phyloP scores from a whole-genome alignment of 2,329 filamentous ascomycete genomes.

The Periconia digitata region DNA sequence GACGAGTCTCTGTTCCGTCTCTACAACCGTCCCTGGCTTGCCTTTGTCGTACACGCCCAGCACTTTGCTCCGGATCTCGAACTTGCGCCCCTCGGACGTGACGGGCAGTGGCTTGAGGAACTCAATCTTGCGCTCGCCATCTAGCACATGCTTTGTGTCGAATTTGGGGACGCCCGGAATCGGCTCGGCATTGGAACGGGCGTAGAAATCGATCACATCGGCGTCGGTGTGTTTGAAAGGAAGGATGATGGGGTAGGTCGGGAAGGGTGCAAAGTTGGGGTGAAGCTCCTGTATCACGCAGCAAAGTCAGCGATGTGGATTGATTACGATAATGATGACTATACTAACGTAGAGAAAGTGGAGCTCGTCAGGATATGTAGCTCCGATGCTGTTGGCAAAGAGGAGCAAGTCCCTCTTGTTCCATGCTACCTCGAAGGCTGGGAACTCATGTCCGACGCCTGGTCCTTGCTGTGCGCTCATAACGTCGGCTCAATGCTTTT shows the following conservation, averaged over 20 bases:
- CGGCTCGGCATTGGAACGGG: slow-evolving; percentile 62
- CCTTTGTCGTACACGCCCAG: slow-evolving; percentile 90
- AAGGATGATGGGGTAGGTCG: slow-evolving; percentile 82
- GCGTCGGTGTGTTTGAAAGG: slow-evolving; percentile 76
- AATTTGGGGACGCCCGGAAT: slow-evolving; percentile 79
- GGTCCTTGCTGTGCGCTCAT: slow-evolving; percentile 45
- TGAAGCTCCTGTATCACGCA: slow-evolving; percentile 70
- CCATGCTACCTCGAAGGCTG: slow-evolving; percentile 76
- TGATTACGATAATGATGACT: background rate
- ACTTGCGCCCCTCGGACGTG: slow-evolving; percentile 69
- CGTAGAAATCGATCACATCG: slow-evolving; percentile 85
- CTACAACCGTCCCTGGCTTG: slow-evolving; percentile 77
- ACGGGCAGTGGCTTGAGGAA: slow-evolving; percentile 76
- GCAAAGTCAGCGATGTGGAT: background rate
- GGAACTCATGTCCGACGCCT: slow-evolving; percentile 77
- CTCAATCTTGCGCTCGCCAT: slow-evolving; percentile 79
- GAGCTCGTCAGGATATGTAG: slow-evolving; percentile 75
- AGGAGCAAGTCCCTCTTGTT: slow-evolving; percentile 84
- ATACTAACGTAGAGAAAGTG: slow-evolving; percentile 82
- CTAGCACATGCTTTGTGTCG: slow-evolving; percentile 72
- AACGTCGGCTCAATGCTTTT: too few relatives aligned
- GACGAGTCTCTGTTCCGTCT: slow-evolving; percentile 76
- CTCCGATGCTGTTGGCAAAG: slow-evolving; percentile 88
- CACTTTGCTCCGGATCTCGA: slow-evolving; percentile 76
- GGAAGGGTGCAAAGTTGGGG: slow-evolving; percentile 83